Conservation (phyloP, 441 rosid species). For the Adansonia rubrostipa region DNA sequence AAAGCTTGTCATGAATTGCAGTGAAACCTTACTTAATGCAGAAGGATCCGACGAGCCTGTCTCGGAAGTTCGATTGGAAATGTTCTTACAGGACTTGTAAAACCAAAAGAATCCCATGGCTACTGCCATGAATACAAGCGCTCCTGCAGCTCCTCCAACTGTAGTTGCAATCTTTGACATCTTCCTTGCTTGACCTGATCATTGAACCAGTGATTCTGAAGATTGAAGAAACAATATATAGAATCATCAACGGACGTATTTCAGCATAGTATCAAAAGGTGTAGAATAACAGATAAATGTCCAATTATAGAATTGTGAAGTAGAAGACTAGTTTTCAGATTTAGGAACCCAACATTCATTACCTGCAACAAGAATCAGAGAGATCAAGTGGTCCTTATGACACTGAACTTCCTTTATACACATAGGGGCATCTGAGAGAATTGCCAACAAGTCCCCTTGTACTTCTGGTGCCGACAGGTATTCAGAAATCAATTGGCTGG, state of each 20-base stretch:
- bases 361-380: constrained; percentile 25
- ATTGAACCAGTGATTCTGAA: constrained; percentile 38
- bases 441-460: constrained; percentile 6
- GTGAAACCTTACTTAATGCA: constrained; percentile 45
- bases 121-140: constrained; percentile 48
- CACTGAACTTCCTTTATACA: constrained; percentile 24
- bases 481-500: constrained; percentile 31
- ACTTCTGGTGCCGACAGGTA: constrained; percentile 28
- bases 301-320: constrained; percentile 7
- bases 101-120: constrained; percentile 45
- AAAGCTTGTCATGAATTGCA: not conserved
- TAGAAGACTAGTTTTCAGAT: constrained; percentile 20
- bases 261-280: not conserved
- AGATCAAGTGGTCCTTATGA: constrained; percentile 17
- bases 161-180: constrained; percentile 46
- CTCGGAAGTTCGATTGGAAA: constrained; percentile 49
- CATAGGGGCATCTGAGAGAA: not conserved
- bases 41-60: constrained; percentile 63
- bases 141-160: constrained; percentile 51
- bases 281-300: not conserved
- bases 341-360: constrained; percentile 17
- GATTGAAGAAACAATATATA: not conserved
- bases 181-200: constrained; percentile 33
- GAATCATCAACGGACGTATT: constrained; percentile 13
- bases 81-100: constrained; percentile 38